These are phyloP conservation scores for Talaromyces sp. DNA, from an alignment of 2,329 filamentous ascomycete genomes.

Conservation along the genomic window DNA sequence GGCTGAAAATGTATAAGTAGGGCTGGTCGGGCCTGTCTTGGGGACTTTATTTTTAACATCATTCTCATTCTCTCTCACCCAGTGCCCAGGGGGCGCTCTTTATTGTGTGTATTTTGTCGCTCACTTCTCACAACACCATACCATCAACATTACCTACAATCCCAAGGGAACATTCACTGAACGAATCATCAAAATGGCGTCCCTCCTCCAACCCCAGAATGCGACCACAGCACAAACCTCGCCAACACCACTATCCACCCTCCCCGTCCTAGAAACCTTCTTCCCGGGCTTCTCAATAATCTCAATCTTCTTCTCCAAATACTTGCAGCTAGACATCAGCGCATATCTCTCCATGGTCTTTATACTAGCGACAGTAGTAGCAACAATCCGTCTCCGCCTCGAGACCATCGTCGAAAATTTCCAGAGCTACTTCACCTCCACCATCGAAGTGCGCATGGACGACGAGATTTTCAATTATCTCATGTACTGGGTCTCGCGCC, in stretches of 20 bases:
- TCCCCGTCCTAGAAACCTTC: conserved; percentile 11
- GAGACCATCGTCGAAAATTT: conserved; percentile 51
- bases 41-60: not conserved
- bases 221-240: conserved; percentile 7
- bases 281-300: conserved; percentile 32
- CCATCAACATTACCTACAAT: not conserved
- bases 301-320: conserved; percentile 34
- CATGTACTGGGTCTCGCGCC: conserved; percentile 67
- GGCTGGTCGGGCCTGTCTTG: not conserved
- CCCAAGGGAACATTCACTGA: no score
- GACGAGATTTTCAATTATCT: conserved; percentile 73
- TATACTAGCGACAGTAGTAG: conserved; percentile 49
- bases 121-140: not conserved
- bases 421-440: conserved; percentile 61
- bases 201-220: conserved; percentile 11
- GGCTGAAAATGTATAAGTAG: not conserved
- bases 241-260: not conserved
- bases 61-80: not conserved
- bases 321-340: conserved; percentile 18
- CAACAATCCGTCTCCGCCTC: conserved; percentile 55
- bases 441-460: conserved; percentile 64
- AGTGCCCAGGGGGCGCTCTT: not conserved
- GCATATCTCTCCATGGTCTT: conserved; percentile 62
- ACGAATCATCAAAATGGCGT: conserved; percentile 1
- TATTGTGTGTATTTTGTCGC: not conserved